Conservation (phyloP, 1,284 basidiomycete species). For the Ganoderma boninense region DNA sequence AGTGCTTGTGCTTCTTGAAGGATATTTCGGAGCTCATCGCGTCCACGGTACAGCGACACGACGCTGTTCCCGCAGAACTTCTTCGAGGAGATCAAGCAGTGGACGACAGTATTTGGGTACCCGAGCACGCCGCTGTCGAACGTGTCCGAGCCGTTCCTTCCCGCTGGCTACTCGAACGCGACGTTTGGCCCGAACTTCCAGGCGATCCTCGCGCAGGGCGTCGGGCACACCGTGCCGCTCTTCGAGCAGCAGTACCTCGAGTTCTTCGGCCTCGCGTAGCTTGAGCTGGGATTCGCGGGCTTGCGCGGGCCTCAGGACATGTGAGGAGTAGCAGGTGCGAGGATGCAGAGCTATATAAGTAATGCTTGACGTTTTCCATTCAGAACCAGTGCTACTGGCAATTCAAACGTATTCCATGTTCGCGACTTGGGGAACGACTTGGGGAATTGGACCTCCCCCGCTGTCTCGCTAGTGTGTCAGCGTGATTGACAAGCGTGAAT, state of each 20-base stretch:
- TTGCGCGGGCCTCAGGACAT: background rate
- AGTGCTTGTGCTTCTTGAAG: conserved; percentile 37
- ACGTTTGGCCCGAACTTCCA: conserved; percentile 57
- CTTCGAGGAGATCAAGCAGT: conserved; percentile 51
- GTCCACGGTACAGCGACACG: conserved; percentile 56
- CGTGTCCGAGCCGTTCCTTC: conserved; percentile 46
- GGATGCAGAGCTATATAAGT: too few species aligned
- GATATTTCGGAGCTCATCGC: too few species aligned
- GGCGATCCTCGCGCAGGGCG: conserved; percentile 51
- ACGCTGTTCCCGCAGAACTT: conserved; percentile 61
- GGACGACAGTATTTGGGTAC: conserved; percentile 37
- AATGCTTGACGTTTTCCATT: background rate
- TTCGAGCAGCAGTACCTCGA: conserved; percentile 30
- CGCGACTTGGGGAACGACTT: background rate
- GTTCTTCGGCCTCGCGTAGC: conserved; percentile 29
- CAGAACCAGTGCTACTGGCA: background rate
- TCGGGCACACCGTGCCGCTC: conserved; percentile 53
- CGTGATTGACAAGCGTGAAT: too few species aligned
- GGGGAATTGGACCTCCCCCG: too few species aligned
- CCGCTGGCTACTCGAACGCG: conserved; percentile 51
- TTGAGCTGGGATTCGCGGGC: background rate
- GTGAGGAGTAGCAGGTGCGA: background rate
- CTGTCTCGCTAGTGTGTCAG: too few species aligned
- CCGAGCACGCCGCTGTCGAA: conserved; percentile 42
- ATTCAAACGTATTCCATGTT: background rate